Conservation (phyloP, 306 rosid genomes). For the Cicer judaicum region DNA sequence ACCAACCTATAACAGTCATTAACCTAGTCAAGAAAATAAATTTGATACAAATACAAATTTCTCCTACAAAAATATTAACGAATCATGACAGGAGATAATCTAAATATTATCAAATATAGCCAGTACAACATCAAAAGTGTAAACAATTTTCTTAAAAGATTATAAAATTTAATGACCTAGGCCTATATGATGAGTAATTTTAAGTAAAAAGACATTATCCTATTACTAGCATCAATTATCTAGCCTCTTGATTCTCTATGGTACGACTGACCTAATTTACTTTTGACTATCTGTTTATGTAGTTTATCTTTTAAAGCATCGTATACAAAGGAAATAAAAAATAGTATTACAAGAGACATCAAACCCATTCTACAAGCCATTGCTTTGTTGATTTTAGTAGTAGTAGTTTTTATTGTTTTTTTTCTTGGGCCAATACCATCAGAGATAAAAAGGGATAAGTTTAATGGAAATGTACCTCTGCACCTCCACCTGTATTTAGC, state of each 20-base stretch:
- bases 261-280: conserved; percentile 34
- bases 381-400: conserved; percentile 34
- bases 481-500: conserved; percentile 98
- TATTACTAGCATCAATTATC: conserved; percentile 31
- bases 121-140: conserved; percentile 22
- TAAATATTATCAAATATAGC: conserved; percentile 34
- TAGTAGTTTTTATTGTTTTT: neutral
- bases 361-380: conserved; percentile 41
- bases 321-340: neutral
- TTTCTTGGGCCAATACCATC: neutral
- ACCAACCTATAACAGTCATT: conserved; percentile 65
- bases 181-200: conserved; percentile 18
- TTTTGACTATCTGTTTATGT: conserved; percentile 9
- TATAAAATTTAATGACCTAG: conserved; percentile 3
- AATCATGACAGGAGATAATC: conserved; percentile 12
- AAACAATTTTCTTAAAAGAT: conserved; percentile 17
- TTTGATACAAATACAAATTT: conserved; percentile 26
- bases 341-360: conserved; percentile 7
- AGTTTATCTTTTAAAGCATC: conserved; percentile 15
- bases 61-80: conserved; percentile 2
- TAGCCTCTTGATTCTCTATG: conserved; percentile 7
- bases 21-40: conserved; percentile 33
- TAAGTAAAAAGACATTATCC: conserved; percentile 16
- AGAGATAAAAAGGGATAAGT: conserved; percentile 7
- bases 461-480: conserved; percentile 68